Evolutionary conservation across 768 basidiomycete species (phyloP), one percentile per base, ranked within the genome.

Genomic region (Termitomyces sp.): DNA sequence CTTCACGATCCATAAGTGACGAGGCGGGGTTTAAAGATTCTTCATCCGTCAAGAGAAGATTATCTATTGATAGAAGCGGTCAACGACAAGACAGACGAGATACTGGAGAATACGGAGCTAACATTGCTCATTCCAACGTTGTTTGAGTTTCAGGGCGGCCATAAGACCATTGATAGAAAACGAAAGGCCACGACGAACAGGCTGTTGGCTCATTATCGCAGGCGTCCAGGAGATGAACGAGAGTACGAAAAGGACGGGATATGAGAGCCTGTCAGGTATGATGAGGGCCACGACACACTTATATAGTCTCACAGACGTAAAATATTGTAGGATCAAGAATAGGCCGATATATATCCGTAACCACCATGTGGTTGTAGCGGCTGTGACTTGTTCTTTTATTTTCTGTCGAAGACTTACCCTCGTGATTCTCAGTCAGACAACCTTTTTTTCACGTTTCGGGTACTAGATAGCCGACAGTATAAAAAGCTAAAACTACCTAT

Each of bases 131-230:
- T 81, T 77, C 64, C 67, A 76, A 39, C 71, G 63, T 55, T 79
- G 74, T 65, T 80, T 82, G 39, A 81, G 61, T 62, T 78, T 79
- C 46, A 83, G 70, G 27, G 75, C 72, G 18, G 74, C 65, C 76
- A 79, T 79, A 8, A 75, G 73, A 22, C 61, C 71, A 41, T 73
- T 74, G 18, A 82, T 72, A 70, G 73, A 75, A 64, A 82, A 79
- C 32, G 68, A 68, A 43, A 71, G 61, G 29, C 61, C 59, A 51
- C 36, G 41, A 53, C 53, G 61, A 57, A 55, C 29, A 31, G 53
- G 48, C n/a, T 52, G 58, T 36, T 48, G 56, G 51, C 53, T 55
- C 60, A 66, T 66, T 20, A 44, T 62, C 50, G 39, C 27, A 46
- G 52, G 60, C 44, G 46, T 20, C 39, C 43, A 42, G 43, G 46